phyloP scores from a whole-genome alignment of 257 asterid genomes.

The Nicotiana sylvestris region DNA sequence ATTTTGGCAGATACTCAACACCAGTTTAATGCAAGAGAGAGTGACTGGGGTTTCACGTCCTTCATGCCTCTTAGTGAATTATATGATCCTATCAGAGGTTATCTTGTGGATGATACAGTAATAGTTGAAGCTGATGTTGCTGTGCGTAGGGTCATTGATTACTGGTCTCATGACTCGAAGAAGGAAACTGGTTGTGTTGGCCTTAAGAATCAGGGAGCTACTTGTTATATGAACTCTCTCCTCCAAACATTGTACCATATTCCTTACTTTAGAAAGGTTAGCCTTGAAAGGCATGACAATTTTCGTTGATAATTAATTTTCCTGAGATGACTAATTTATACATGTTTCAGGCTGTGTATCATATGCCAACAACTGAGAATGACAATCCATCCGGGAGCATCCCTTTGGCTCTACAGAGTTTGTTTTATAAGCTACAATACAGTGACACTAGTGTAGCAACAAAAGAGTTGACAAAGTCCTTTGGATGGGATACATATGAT shows the following conservation, averaged over 20 bases:
- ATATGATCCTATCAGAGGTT: conserved; percentile 62
- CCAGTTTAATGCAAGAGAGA: conserved; percentile 66
- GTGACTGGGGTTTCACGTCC: conserved; percentile 74
- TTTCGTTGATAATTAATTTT: not conserved
- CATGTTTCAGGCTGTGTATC: conserved; percentile 69
- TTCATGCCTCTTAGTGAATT: conserved; percentile 70
- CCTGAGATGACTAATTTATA: not conserved
- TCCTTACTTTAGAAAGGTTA: conserved; percentile 20
- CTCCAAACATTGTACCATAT: conserved; percentile 20
- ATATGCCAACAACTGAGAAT: conserved; percentile 85
- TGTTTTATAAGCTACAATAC: conserved; percentile 79
- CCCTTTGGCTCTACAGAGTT: conserved; percentile 81
- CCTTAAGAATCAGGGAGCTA: conserved; percentile 22
- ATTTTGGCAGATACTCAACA: conserved; percentile 53
- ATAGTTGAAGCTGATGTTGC: conserved; percentile 66
- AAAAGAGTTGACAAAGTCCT: conserved; percentile 79
- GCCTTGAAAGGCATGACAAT: not conserved
- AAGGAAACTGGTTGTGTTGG: conserved; percentile 52
- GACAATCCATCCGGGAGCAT: conserved; percentile 81
- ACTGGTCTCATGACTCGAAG: conserved; percentile 69
- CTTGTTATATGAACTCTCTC: conserved; percentile 24
- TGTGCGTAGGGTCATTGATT: conserved; percentile 55
- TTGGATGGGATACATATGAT: conserved; percentile 84
- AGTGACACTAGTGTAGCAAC: conserved; percentile 81
- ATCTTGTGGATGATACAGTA: conserved; percentile 49